A percentile compares a stretch with the other conserved stretches of the same genome.
Evolutionary conservation across 352 stramenopile species (phyloP).

Genomic region (Phytophthora gonapodyides): DNA sequence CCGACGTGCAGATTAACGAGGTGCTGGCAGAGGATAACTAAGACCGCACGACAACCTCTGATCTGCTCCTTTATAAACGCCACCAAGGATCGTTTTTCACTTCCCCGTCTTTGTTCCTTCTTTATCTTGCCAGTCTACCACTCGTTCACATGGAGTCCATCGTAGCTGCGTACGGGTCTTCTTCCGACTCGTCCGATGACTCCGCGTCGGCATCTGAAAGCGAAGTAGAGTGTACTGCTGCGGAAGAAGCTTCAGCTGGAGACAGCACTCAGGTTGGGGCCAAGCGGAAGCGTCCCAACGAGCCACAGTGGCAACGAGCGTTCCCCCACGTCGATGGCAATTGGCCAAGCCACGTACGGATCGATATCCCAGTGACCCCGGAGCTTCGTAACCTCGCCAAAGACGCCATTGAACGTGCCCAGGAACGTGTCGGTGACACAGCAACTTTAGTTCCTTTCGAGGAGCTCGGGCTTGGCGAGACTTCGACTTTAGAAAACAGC

Average conservation of each 20-base stretch:
- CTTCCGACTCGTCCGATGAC: constrained; percentile 30
- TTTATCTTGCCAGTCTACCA: neutral
- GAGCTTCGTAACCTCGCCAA: constrained; percentile 34
- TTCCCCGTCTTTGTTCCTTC: constrained; percentile 28
- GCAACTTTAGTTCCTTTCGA: constrained; percentile 46
- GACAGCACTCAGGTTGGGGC: constrained; percentile 5
- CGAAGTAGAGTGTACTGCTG: constrained; percentile 11
- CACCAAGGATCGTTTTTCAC: constrained; percentile 9
- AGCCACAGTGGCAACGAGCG: constrained; percentile 53
- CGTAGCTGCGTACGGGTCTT: constrained; percentile 38
- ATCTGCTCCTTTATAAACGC: constrained; percentile 12
- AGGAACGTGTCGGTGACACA: constrained; percentile 30
- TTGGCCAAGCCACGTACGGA: constrained; percentile 78
- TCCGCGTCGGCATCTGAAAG: constrained; percentile 25
- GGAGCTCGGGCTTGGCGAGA: constrained; percentile 17
- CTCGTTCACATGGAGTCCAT: constrained; percentile 50
- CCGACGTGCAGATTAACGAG: constrained; percentile 72
- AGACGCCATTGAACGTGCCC: constrained; percentile 36
- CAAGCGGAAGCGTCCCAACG: constrained; percentile 54
- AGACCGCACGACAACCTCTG: neutral
- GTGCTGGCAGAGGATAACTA: constrained; percentile 63
- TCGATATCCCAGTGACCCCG: constrained; percentile 41
- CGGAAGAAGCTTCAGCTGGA: neutral
- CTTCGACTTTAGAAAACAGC: constrained; percentile 9
- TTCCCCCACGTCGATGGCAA: constrained; percentile 83